Evolutionary conservation across 345 rosid species (phyloP).

Genomic region (Citrus maxima): DNA sequence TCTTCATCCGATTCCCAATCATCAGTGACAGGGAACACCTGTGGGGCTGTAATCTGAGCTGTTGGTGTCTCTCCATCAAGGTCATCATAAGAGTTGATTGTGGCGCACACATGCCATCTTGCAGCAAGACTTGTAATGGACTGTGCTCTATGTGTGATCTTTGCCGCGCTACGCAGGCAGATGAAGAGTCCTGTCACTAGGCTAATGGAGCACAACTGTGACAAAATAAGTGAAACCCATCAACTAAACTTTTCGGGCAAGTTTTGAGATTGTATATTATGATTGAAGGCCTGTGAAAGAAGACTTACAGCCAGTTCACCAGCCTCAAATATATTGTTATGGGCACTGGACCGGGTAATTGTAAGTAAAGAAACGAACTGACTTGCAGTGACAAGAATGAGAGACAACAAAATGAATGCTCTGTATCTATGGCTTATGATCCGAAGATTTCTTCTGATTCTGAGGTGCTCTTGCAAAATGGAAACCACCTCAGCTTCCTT

Average conservation of each 20-base stretch:
- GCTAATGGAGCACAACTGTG: slow-evolving; percentile 78
- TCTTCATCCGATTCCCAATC: slow-evolving; percentile 59
- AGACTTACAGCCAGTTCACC: slow-evolving; percentile 66
- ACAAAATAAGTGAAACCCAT: background rate
- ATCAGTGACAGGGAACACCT: slow-evolving; percentile 26
- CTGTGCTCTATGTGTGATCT: slow-evolving; percentile 82
- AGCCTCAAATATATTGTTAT: slow-evolving; percentile 67
- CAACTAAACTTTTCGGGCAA: too few relatives aligned
- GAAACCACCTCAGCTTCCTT: slow-evolving; percentile 66
- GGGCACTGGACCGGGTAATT: slow-evolving; percentile 49
- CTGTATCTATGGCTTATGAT: slow-evolving; percentile 89
- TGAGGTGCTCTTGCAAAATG: slow-evolving; percentile 62
- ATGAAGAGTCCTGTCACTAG: slow-evolving; percentile 73
- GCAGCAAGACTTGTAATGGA: slow-evolving; percentile 83
- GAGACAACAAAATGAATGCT: slow-evolving; percentile 52
- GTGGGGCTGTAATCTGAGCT: slow-evolving; percentile 24
- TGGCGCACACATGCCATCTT: slow-evolving; percentile 88
- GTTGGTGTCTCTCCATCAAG: slow-evolving; percentile 67
- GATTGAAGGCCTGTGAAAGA: background rate
- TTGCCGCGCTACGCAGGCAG: slow-evolving; percentile 91
- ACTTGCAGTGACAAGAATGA: slow-evolving; percentile 69
- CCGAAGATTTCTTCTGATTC: slow-evolving; percentile 60
- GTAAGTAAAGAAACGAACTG: slow-evolving; percentile 66
- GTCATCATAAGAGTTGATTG: slow-evolving; percentile 65
- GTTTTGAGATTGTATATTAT: background rate